Conservation (phyloP, 192 early-diverging fungal genomes). For the Podila minutissima region DNA sequence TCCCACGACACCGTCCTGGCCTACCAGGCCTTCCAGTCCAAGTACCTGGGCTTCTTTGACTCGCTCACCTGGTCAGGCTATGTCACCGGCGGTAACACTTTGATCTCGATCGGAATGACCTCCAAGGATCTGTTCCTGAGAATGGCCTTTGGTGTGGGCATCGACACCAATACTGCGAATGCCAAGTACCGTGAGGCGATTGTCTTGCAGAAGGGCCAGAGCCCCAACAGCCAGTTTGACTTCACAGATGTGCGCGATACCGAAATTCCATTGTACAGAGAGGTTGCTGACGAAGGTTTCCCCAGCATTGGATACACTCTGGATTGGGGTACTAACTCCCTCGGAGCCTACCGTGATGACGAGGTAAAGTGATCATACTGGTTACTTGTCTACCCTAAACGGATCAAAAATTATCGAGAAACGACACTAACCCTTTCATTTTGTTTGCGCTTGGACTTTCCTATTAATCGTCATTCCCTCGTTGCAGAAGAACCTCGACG, state of each 20-base stretch:
- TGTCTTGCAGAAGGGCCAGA: not conserved
- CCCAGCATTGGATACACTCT: conserved; percentile 16
- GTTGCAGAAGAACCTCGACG: not conserved
- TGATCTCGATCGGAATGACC: conserved; percentile 11
- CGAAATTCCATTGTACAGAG: conserved; percentile 9
- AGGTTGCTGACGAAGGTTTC: not conserved
- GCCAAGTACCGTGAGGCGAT: not conserved
- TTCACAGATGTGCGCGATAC: conserved; percentile 3
- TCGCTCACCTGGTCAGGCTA: conserved; percentile 7
- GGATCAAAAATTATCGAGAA: not conserved
- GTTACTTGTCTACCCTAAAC: not conserved
- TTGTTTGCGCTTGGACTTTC: not conserved
- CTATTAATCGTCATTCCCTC: no score
- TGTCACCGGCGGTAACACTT: conserved; percentile 7
- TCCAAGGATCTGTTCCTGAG: not conserved
- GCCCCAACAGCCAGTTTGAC: not conserved
- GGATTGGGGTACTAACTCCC: conserved; percentile 1
- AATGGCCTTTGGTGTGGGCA: conserved; percentile 3
- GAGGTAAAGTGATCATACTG: not conserved
- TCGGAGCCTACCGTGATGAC: not conserved
- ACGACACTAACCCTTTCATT: no score
- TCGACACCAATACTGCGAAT: not conserved
- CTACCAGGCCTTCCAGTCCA: conserved; percentile 14
- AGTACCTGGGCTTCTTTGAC: conserved; percentile 4
- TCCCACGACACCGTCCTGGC: conserved; percentile 10